Conservation (phyloP, 768 basidiomycete genomes). For the Amanita molliuscula region DNA sequence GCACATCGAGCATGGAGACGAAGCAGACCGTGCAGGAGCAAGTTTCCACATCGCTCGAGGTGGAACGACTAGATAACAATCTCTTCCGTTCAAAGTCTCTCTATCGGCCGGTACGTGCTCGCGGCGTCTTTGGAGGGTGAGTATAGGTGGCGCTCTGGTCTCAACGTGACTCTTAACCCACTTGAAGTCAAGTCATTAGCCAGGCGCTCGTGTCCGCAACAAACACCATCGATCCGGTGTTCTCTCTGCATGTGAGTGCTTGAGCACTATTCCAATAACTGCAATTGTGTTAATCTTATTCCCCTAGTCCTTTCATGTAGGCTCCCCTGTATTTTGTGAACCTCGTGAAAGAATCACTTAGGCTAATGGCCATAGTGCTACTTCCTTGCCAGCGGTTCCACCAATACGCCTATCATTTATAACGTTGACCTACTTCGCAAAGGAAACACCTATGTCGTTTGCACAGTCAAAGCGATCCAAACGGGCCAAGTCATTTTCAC, state of each 20-base stretch:
- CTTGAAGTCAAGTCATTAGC: slow-evolving; percentile 63
- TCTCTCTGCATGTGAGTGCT: slow-evolving; percentile 58
- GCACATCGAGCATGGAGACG: slow-evolving; percentile 15
- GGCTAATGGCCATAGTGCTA: slow-evolving; percentile 46
- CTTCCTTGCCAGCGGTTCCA: slow-evolving; percentile 68
- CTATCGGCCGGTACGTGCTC: slow-evolving; percentile 45
- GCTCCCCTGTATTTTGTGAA: slow-evolving; percentile 14
- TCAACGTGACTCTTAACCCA: neutral
- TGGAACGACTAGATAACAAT: slow-evolving; percentile 69
- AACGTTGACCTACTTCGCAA: slow-evolving; percentile 67
- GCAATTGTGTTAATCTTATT: neutral
- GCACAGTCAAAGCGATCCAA: slow-evolving; percentile 50
- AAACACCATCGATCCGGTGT: slow-evolving; percentile 55
- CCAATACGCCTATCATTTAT: slow-evolving; percentile 67
- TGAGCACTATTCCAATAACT: slow-evolving; percentile 25
- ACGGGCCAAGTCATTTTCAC: slow-evolving; percentile 40
- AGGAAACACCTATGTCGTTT: slow-evolving; percentile 65
- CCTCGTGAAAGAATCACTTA: neutral
- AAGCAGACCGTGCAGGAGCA: slow-evolving; percentile 34
- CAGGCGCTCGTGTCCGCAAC: slow-evolving; percentile 80
- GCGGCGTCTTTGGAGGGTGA: slow-evolving; percentile 77
- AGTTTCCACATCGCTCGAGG: slow-evolving; percentile 66
- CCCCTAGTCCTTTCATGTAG: slow-evolving; percentile 58
- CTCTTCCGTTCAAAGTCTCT: slow-evolving; percentile 72
- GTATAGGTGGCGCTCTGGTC: slow-evolving; percentile 3